These are phyloP conservation scores for Limtongozyma cylindracea DNA, from an alignment of 805 yeast species.

Conservation along the genomic window DNA sequence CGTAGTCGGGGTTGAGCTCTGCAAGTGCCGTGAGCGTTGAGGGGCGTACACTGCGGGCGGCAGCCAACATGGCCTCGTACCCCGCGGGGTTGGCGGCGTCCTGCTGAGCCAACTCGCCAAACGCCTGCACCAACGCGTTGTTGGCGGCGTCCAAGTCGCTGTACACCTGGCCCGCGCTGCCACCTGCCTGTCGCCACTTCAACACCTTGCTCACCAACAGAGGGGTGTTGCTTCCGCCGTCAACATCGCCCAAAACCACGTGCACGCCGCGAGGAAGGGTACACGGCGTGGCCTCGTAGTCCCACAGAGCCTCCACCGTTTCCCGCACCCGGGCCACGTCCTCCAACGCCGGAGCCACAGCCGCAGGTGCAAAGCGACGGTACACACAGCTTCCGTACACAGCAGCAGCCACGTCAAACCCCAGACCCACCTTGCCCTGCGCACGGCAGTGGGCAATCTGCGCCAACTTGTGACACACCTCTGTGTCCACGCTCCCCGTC, in stretches of 20 bases:
- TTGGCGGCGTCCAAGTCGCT: slow-evolving; percentile 30
- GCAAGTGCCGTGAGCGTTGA: neutral
- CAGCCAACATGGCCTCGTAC: slow-evolving; percentile 6
- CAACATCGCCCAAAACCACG: slow-evolving; percentile 79
- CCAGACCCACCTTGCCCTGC: slow-evolving; percentile 89
- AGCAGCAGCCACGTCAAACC: slow-evolving; percentile 94
- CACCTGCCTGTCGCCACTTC: slow-evolving; percentile 33
- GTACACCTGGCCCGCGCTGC: slow-evolving; percentile 26
- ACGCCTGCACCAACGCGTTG: slow-evolving; percentile 19
- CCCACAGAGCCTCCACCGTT: slow-evolving; percentile 31
- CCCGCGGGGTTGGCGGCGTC: slow-evolving; percentile 6
- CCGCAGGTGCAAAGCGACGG: slow-evolving; percentile 39
- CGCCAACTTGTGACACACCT: slow-evolving; percentile 39
- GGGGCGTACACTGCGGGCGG: neutral
- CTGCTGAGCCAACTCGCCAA: slow-evolving; percentile 14
- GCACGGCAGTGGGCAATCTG: slow-evolving; percentile 87
- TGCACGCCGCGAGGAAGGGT: slow-evolving; percentile 42
- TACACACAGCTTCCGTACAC: slow-evolving; percentile 75
- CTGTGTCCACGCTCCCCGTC: slow-evolving; percentile 1
- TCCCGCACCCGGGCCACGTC: slow-evolving; percentile 5
- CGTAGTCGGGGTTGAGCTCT: no score
- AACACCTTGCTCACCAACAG: slow-evolving; percentile 58
- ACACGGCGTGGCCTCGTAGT: slow-evolving; percentile 24
- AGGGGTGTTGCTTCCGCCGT: slow-evolving; percentile 88
- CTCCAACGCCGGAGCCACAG: slow-evolving; percentile 13